Conservation (phyloP, 2,329 filamentous ascomycete species). For the Sporothrix protearum region DNA sequence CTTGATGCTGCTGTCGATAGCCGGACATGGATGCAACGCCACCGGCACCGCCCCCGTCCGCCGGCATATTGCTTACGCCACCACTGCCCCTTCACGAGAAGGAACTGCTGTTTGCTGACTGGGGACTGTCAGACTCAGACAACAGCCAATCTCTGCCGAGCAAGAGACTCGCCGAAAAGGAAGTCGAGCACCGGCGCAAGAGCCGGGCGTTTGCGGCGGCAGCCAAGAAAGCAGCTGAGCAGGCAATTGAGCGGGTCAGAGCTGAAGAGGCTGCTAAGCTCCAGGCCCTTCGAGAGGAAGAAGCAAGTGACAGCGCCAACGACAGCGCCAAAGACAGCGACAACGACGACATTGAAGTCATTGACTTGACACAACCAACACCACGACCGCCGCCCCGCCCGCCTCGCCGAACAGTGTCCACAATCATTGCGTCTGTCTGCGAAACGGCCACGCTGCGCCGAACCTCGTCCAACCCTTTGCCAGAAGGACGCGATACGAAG, state of each 20-base stretch:
- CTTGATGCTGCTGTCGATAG: background rate
- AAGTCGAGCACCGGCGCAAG: constrained; percentile 38
- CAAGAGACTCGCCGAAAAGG: constrained; percentile 16
- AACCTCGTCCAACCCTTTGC: constrained; percentile 19
- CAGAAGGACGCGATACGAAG: background rate
- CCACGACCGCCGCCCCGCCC: constrained; percentile 24
- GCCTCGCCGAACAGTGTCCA: constrained; percentile 32
- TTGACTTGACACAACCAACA: constrained; percentile 6
- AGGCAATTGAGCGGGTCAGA: background rate
- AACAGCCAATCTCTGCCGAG: background rate
- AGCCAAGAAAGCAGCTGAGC: constrained; percentile 1
- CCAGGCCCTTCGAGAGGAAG: background rate
- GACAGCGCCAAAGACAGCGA: background rate
- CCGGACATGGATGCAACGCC: background rate
- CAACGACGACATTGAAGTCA: background rate
- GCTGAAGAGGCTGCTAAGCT: background rate
- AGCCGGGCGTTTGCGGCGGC: constrained; percentile 31
- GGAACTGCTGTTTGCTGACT: constrained; percentile 20
- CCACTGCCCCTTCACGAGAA: constrained; percentile 20
- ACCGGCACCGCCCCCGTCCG: background rate
- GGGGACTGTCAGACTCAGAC: constrained; percentile 12
- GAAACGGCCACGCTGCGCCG: constrained; percentile 12
- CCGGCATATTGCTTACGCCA: background rate
- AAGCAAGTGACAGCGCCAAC: too few species aligned
- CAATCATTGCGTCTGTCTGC: background rate